A percentile compares a stretch with the other conserved stretches of the same genome.
Evolutionary conservation across 2,329 filamentous ascomycete species (phyloP).

Genomic region (Colletotrichum viniferum): DNA sequence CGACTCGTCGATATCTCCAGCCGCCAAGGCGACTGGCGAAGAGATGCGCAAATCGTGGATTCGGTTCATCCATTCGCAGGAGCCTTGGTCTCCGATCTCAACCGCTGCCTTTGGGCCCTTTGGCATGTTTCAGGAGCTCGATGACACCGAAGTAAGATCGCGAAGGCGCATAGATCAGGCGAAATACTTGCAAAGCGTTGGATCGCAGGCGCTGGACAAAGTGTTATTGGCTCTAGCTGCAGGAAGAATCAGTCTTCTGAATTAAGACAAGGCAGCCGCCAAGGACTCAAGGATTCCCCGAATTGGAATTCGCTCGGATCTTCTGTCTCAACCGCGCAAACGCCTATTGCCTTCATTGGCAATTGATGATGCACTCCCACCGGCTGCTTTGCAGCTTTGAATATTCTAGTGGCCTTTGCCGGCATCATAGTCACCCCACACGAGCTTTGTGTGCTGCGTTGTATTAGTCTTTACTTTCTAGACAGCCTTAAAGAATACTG

Average conservation of each 20-base stretch:
- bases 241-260: constrained; percentile 46
- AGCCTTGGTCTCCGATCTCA: constrained; percentile 37
- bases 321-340: not conserved
- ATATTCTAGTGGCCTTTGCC: not conserved
- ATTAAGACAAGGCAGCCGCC: constrained; percentile 20
- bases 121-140: constrained; percentile 36
- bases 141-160: constrained; percentile 30
- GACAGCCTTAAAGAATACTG: not conserved
- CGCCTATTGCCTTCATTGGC: not conserved
- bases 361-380: not conserved
- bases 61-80: constrained; percentile 36
- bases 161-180: constrained; percentile 32
- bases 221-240: constrained; percentile 29
- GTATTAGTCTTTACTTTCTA: not conserved
- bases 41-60: constrained; percentile 46
- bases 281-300: not conserved
- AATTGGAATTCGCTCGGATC: not conserved
- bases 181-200: constrained; percentile 30
- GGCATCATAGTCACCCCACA: not conserved
- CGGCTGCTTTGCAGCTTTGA: not conserved
- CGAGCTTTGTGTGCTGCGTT: not conserved
- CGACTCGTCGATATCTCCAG: constrained; percentile 37
- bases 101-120: constrained; percentile 44
- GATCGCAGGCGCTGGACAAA: constrained; percentile 24
- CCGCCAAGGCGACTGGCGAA: constrained; percentile 34